Evolutionary conservation across 352 stramenopile genomes (phyloP).

Genomic region (Phytophthora pini): DNA sequence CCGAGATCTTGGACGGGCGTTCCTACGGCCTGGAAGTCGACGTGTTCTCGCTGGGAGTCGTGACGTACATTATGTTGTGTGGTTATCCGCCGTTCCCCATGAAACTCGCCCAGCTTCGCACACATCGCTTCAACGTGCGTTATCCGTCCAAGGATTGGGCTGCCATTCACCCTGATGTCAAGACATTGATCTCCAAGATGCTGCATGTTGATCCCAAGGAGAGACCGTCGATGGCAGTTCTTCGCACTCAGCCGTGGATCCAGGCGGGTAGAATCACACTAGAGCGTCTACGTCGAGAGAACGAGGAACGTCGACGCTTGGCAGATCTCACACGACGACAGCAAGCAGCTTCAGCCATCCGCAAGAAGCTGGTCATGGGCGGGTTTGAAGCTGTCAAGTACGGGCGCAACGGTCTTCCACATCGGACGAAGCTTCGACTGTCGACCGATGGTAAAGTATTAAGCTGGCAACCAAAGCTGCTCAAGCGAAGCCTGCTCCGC

Average conservation of each 20-base stretch:
- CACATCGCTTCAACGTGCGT: constrained; percentile 81
- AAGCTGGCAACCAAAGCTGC: constrained; percentile 78
- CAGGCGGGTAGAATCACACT: constrained; percentile 51
- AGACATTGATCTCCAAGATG: constrained; percentile 83
- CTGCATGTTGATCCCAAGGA: constrained; percentile 74
- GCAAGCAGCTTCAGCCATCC: constrained; percentile 66
- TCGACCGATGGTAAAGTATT: constrained; percentile 74
- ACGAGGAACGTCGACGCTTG: constrained; percentile 50
- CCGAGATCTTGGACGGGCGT: constrained; percentile 85
- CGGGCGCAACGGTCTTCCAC: constrained; percentile 73
- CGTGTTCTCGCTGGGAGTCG: constrained; percentile 90
- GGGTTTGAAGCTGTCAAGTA: constrained; percentile 86
- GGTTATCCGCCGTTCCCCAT: constrained; percentile 90
- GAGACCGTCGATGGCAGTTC: constrained; percentile 62
- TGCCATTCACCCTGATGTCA: constrained; percentile 63
- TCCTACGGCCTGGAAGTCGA: constrained; percentile 87
- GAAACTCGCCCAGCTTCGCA: constrained; percentile 86
- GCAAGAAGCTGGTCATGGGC: constrained; percentile 71
- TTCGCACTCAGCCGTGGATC: constrained; percentile 76
- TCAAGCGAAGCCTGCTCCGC: constrained; percentile 73
- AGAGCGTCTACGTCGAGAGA: constrained; percentile 49
- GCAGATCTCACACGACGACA: constrained; percentile 69
- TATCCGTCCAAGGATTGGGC: constrained; percentile 87
- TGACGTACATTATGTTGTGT: constrained; percentile 89
- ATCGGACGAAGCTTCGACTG: constrained; percentile 78